phyloP scores from a whole-genome alignment of 495 filamentous ascomycete species.

The Sordaria brevicollis region DNA sequence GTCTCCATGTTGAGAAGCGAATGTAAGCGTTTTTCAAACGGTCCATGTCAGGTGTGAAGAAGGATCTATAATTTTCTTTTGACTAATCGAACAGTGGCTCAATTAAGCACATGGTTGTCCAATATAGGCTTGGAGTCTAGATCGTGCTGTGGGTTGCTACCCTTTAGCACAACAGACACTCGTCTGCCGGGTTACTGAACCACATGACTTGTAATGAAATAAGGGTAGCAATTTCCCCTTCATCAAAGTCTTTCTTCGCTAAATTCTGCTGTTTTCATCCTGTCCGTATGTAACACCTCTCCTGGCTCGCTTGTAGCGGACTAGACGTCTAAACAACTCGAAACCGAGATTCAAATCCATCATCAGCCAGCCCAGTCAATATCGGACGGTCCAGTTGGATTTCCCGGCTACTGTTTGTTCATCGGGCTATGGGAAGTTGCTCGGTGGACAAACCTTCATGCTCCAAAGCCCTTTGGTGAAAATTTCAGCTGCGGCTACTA shows the following conservation, averaged over 20 bases:
- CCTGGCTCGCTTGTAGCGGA: not conserved
- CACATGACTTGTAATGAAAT: not conserved
- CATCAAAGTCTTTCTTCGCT: not conserved
- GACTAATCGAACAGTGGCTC: not conserved
- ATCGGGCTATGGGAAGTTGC: not conserved
- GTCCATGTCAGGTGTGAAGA: not conserved
- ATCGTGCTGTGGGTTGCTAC: not conserved
- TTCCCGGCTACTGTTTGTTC: not conserved
- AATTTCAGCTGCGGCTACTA: not conserved
- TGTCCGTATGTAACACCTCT: not conserved
- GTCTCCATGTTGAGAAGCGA: too few relatives aligned
- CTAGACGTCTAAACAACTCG: not conserved
- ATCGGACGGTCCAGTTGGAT: not conserved
- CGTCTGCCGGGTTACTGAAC: not conserved
- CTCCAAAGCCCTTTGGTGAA: not conserved
- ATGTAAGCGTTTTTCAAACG: too few relatives aligned
- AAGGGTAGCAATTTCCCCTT: not conserved
- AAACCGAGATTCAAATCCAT: not conserved
- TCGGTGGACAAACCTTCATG: not conserved
- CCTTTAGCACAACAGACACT: not conserved
- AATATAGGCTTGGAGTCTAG: not conserved
- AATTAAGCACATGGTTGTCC: not conserved
- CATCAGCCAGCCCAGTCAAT: not conserved
- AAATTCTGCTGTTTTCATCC: not conserved
- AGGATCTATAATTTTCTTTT: not conserved